Conservation (phyloP, 2,329 filamentous ascomycete genomes). For the Chrysosporium queenslandicum region DNA sequence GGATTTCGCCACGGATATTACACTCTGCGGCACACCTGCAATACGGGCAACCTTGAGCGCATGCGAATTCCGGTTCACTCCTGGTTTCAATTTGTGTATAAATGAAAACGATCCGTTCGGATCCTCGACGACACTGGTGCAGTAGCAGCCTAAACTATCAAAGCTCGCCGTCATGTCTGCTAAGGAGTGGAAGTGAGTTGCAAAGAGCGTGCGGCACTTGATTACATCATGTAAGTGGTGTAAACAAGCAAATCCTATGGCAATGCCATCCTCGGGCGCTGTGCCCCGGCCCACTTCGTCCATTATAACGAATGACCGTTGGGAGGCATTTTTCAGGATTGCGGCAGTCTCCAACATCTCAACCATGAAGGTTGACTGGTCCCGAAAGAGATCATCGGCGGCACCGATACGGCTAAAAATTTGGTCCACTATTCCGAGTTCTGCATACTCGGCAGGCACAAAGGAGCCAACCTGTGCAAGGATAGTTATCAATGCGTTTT, state of each 20-base stretch:
- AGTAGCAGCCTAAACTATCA: slow-evolving; percentile 60
- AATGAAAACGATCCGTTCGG: slow-evolving; percentile 64
- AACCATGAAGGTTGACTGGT: slow-evolving; percentile 98
- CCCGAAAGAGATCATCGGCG: slow-evolving; percentile 85
- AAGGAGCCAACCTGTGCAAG: slow-evolving; percentile 87
- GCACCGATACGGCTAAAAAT: slow-evolving; percentile 90
- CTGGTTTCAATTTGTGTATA: slow-evolving; percentile 68
- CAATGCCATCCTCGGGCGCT: slow-evolving; percentile 81
- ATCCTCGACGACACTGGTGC: slow-evolving; percentile 78
- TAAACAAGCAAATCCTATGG: slow-evolving; percentile 79
- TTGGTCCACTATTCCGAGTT: slow-evolving; percentile 86
- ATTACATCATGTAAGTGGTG: slow-evolving; percentile 73
- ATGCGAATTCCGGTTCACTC: slow-evolving; percentile 78
- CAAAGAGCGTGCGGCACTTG: slow-evolving; percentile 72
- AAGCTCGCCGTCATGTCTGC: slow-evolving; percentile 61
- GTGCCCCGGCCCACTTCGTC: slow-evolving; percentile 94
- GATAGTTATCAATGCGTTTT: slow-evolving; percentile 90
- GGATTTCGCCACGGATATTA: slow-evolving; percentile 55
- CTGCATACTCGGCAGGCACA: slow-evolving; percentile 77
- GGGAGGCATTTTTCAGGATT: slow-evolving; percentile 76
- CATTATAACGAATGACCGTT: slow-evolving; percentile 89
- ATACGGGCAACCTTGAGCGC: slow-evolving; percentile 88
- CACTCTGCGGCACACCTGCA: slow-evolving; percentile 67
- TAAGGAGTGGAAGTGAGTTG: slow-evolving; percentile 84
- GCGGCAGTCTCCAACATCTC: slow-evolving; percentile 96